These are phyloP conservation scores for Moringa oleifera DNA, from an alignment of 345 rosid species.

Conservation along the genomic window DNA sequence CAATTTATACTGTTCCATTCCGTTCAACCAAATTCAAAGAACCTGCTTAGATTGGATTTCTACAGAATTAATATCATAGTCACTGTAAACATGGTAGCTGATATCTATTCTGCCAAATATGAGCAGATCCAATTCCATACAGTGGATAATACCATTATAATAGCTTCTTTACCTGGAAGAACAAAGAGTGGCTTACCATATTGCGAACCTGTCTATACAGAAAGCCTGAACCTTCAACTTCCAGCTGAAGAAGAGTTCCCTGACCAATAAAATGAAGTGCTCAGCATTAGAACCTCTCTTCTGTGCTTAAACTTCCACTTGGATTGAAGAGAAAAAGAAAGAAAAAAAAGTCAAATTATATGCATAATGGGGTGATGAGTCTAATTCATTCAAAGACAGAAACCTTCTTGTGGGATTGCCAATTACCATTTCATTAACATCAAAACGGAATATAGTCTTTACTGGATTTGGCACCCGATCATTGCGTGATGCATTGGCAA, in stretches of 20 bases:
- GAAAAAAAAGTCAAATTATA: too few relatives aligned
- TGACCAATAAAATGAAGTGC: conserved; percentile 16
- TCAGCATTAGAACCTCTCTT: conserved; percentile 1
- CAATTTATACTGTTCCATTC: neutral
- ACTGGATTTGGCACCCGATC: conserved; percentile 64
- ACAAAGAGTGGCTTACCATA: conserved; percentile 45
- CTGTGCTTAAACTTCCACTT: too few relatives aligned
- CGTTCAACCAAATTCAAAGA: neutral
- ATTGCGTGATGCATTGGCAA: conserved; percentile 68
- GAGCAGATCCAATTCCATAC: neutral
- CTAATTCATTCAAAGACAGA: neutral
- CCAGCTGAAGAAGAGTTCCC: conserved; percentile 76
- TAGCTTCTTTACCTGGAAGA: neutral
- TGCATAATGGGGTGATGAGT: neutral
- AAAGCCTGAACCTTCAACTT: conserved; percentile 92
- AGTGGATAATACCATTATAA: neutral
- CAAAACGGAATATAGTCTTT: conserved; percentile 62
- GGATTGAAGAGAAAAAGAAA: too few relatives aligned
- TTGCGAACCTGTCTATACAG: conserved; percentile 88
- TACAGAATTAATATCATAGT: neutral
- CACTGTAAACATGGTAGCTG: neutral
- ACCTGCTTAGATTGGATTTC: neutral
- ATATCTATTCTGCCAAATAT: conserved; percentile 1
- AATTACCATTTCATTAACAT: conserved; percentile 63
- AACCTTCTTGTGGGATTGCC: neutral